A percentile compares a stretch with the other conserved stretches of the same genome.
Conservation (phyloP, 345 rosid genomes). For the Bretschneidera sinensis region DNA sequence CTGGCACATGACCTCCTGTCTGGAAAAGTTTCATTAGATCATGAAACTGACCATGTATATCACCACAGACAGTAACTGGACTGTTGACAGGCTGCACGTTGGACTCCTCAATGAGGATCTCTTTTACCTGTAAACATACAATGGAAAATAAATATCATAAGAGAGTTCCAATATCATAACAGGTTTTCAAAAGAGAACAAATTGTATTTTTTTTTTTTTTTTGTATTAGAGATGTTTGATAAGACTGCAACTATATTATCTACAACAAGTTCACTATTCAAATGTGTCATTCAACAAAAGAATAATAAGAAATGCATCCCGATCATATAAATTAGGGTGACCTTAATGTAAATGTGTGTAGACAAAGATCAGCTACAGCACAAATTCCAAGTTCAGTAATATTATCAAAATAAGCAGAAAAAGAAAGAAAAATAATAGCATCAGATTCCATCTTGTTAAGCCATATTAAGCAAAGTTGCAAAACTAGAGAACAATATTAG, state of each 20-base stretch:
- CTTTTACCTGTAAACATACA: constrained; percentile 66
- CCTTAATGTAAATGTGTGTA: too few relatives aligned
- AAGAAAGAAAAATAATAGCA: too few relatives aligned
- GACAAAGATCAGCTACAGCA: too few relatives aligned
- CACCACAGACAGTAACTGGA: constrained; percentile 99
- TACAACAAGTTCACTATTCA: background rate
- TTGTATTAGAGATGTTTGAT: background rate
- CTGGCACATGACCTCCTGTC: constrained; percentile 98
- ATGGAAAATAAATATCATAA: background rate
- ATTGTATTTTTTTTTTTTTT: background rate
- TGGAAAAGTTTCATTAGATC: constrained; percentile 98
- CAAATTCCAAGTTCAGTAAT: background rate
- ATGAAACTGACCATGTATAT: constrained; percentile 99
- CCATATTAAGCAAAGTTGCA: too few relatives aligned
- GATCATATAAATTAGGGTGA: background rate
- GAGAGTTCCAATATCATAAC: background rate
- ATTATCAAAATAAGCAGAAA: too few relatives aligned
- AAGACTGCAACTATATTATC: background rate
- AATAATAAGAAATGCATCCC: background rate
- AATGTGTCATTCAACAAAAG: background rate
- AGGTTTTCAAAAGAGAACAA: too few relatives aligned
- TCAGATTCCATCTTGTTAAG: background rate
- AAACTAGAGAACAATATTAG: too few relatives aligned
- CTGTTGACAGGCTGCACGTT: constrained; percentile 99
- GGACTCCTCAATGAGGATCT: constrained; percentile 94